Base-by-base conservation (phyloP, 768 basidiomycete species). In the Termitomyces sp. region DNA sequence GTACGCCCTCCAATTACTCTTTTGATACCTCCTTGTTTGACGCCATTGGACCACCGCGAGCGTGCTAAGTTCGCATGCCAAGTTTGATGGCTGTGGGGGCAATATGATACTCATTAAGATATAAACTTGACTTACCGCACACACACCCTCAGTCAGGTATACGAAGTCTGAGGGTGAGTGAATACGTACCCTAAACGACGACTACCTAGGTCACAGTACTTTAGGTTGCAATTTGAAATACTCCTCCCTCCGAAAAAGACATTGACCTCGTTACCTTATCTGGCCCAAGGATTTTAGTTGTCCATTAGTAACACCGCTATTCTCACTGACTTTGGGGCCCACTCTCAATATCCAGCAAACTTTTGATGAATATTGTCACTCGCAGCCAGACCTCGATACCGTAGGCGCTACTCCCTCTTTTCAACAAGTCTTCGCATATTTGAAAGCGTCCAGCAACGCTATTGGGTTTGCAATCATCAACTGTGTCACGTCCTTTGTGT, bases 1-100 rank as follows among this genome's bases (percentile, higher is more conserved):
- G 1, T 83, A 78, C 61, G 70, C 76, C 0, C 68, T 82, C 31
- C 72, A 77, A 11, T 58, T 73, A 24, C 66, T 81, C 16, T 82
- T 80, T 62, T 80, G 67, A 70, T 51, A 11, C 12, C 9, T 42
- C 20, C 27, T 27, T 27, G 27, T 27, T 27, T 4, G 27, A 27
- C 27, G 27, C n/a, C n/a, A n/a, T n/a, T n/a, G n/a, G n/a, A n/a
- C n/a, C n/a, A n/a, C n/a, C 27, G 27, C 4, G 4, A 27, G 27
- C 27, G 27, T 4, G 27, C 27, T 27, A 27, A 27, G 2, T 27
- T 27, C 27, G 27, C 27, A 4, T 27, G 27, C 27, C 27, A 27
- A 27, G 27, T 27, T 27, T 27, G 27, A 27, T 27, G 27, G 27
- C 27, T 4, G 27, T 27, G 27, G 4, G 27, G 27, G 27, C 27